Evolutionary conservation across 1,139 yeast genomes (phyloP), one percentile per base, ranked within the genome.

Genomic region (Lodderomyces theae): DNA sequence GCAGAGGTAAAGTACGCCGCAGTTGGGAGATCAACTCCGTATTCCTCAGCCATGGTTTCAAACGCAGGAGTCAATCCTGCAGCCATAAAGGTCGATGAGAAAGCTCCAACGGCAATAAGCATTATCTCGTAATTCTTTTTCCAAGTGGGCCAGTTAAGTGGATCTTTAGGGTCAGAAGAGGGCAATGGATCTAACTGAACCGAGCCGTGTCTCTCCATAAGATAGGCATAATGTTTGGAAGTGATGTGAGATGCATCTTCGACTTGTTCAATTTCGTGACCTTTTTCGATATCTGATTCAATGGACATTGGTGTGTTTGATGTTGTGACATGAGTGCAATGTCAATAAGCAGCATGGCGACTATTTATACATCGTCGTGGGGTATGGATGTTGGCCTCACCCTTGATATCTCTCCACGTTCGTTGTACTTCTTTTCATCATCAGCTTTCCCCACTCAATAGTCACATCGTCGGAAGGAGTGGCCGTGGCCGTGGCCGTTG

Each of bases 41-140:
- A 51, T 15, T 38, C 40, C 36, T 39, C 44, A 16, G 51, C 46
- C 47, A 51, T 41, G 3, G 48, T 22, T 29, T 44, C 50, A 37
- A 40, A 51, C 12, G 54, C 51, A 10, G 54, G 53, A 10, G 51
- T 48, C 17, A 50, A 40, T 15, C 53, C 54, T 12, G 53, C 52
- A 22, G 54, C 52, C 52, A 51, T 49, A 23, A 51, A 49, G 7
- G 52, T 51, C 21, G 49, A 42, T 23, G 46, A 37, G 28, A 50
- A 50, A 12, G 51, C 41, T 30, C 51, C 50, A 33, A 51, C 49
- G 1, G 54, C 48, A 26, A 51, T 44, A 31, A 50, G 31, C 24
- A 42, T n/a, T 15, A 51, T 49, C 36, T 45, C 47, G 34, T 38
- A 46, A 18, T 45, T 43, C 31, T 45, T 46, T 33, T 43, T 42